A percentile compares a stretch with the other conserved stretches of the same genome.
Conservation (phyloP, 257 asterid genomes). For the Misopates orontium region DNA sequence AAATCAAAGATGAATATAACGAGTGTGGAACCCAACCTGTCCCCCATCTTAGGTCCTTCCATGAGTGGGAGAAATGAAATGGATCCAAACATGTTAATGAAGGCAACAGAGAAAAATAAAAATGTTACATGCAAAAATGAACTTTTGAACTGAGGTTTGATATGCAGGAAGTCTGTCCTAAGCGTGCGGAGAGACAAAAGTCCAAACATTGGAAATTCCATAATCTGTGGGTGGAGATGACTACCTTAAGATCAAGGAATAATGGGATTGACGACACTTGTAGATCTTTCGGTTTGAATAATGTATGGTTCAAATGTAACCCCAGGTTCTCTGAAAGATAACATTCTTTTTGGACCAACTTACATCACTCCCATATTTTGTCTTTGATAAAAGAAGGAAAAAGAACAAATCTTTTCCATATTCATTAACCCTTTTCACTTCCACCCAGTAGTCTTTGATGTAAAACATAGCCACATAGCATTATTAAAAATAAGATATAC, state of each 20-base stretch:
- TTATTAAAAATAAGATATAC: constrained; percentile 9
- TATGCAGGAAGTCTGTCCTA: constrained; percentile 18
- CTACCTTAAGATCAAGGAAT: constrained; percentile 10
- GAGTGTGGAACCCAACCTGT: constrained; percentile 15
- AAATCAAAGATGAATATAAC: constrained; percentile 17
- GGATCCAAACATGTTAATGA: neutral
- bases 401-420: neutral
- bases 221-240: constrained; percentile 14
- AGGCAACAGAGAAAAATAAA: constrained; percentile 1
- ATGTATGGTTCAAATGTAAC: neutral
- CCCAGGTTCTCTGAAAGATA: constrained; percentile 14
- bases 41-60: constrained; percentile 4
- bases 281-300: neutral
- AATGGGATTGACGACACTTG: constrained; percentile 1
- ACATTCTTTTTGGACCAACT: neutral
- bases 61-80: neutral
- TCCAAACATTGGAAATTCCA: constrained; percentile 1
- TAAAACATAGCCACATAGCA: constrained; percentile 7
- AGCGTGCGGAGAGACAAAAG: constrained; percentile 15
- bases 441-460: constrained; percentile 14
- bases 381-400: neutral
- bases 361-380: constrained; percentile 13
- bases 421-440: constrained; percentile 8
- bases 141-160: neutral
- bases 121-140: constrained; percentile 6